phyloP scores from a whole-genome alignment of 2,329 filamentous ascomycete genomes.

The Colletotrichum euphorbiae region DNA sequence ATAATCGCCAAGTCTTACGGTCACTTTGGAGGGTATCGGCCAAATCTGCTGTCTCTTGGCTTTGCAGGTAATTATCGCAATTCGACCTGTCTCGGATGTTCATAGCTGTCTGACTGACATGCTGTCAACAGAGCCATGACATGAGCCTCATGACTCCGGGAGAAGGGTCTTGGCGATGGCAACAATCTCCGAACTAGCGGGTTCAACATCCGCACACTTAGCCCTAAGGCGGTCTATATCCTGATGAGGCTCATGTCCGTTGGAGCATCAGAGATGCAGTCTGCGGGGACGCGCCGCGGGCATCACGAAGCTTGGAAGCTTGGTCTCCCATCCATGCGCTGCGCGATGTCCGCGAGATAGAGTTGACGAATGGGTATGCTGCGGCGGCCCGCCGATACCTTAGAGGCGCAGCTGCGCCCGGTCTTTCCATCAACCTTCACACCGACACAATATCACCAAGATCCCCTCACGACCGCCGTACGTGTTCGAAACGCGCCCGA shows the following conservation, averaged over 20 bases:
- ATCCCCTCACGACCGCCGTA: not conserved
- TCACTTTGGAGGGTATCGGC: not conserved
- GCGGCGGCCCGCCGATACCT: not conserved
- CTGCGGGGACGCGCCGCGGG: slow-evolving; percentile 10
- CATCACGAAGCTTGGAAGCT: not conserved
- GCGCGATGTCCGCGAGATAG: not conserved
- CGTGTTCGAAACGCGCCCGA: slow-evolving; percentile 3
- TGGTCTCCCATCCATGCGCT: slow-evolving; percentile 5
- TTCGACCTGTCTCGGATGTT: not conserved
- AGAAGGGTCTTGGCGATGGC: not conserved
- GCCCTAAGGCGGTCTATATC: no score
- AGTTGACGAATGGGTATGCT: not conserved
- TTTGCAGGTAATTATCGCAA: not conserved
- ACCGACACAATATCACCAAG: not conserved
- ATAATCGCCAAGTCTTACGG: not conserved
- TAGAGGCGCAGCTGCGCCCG: slow-evolving; percentile 17
- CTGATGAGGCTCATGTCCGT: not conserved
- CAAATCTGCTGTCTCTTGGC: slow-evolving; percentile 3
- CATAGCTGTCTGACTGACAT: not conserved
- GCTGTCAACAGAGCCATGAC: not conserved
- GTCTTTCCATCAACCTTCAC: not conserved
- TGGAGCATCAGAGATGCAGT: not conserved
- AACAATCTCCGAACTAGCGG: not conserved
- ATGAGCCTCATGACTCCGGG: not conserved
- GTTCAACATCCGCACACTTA: not conserved